These are phyloP conservation scores for Tetratostichococcus sp. DNA, from an alignment of 139 green algal species.

Conservation along the genomic window DNA sequence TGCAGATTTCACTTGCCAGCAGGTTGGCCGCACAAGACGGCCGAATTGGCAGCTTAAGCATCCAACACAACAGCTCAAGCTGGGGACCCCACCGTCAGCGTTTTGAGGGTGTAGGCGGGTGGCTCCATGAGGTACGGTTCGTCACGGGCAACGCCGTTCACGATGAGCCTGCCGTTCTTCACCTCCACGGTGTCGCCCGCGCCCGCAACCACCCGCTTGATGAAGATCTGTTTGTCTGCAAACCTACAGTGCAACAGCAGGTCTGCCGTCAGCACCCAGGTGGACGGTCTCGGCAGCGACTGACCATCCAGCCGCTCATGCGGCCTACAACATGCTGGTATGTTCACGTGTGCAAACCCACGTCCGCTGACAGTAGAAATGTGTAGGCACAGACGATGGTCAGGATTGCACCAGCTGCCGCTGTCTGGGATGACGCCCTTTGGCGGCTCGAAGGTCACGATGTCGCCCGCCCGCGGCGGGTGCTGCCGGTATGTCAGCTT, in stretches of 20 bases:
- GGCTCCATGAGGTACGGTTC: slow-evolving; percentile 86
- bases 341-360: no score
- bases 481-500: slow-evolving; percentile 93
- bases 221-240: slow-evolving; percentile 87
- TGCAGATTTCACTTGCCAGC: no score
- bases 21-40: no score
- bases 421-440: slow-evolving; percentile 27
- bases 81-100: no score
- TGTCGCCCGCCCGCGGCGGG: slow-evolving; percentile 67
- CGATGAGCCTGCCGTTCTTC: slow-evolving; percentile 68
- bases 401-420: slow-evolving; percentile 4
- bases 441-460: slow-evolving; percentile 93
- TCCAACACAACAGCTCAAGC: no score
- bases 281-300: no score
- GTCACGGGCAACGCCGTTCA: slow-evolving; percentile 71
- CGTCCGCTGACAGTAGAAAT: no score
- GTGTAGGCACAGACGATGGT: no score
- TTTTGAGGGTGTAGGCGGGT: slow-evolving; percentile 66
- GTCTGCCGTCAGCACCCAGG: no score
- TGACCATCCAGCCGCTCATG: no score
- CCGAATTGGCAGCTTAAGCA: no score
- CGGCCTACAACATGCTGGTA: no score
- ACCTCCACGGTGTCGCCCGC: slow-evolving; percentile 88
- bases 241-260: slow-evolving; percentile 29
- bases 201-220: slow-evolving; percentile 93